Base-by-base conservation (phyloP, 1,284 basidiomycete genomes). In the Ceraceosorus guamensis region DNA sequence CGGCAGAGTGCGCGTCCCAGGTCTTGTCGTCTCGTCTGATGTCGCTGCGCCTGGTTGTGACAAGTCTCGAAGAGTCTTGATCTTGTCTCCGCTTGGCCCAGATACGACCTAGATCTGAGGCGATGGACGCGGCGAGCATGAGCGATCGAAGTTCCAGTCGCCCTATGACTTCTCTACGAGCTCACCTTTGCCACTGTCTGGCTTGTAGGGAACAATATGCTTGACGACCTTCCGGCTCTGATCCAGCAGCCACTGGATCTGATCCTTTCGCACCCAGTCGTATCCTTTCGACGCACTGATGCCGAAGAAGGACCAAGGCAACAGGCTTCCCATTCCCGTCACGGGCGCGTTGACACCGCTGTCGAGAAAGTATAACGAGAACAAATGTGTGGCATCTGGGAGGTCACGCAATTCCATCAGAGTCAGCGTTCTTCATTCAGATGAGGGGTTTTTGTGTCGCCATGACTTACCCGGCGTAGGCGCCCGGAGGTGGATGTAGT, bases 311-410 rank as follows among this genome's bases (percentile, higher is more conserved):
- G 24, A 24, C 24, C 24, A 24, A 24, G 30, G 30, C 48, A 49
- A 41, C 63, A 61, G 65, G 10, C 65, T 66, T 31, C 59, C 61
- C 65, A 59, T 59, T n/a, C 32, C 24, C 11, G 62, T 54, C 48
- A 56, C 60, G 10, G 57, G 56, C 2, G 65, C 62, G 14, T 60
- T 16, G 0, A 84, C 79, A 16, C 89, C 89, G 1, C 91, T 91
- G 76, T 97, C 92, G 60, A 97, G 79, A 80, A 96, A 90, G 78
- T 96, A 97, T 3, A 97, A 77, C 0, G 89, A 91, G 57, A 93
- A 81, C 7, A 95, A 79, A 62, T 91, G 88, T 1, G 85, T 89
- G 73, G 83, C 85, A n/a, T 59, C 53, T 44, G 24, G 24, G 24
- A 24, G 3, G 24, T 3, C 24, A 24, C 24, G 24, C 24, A 3